Conservation (phyloP, 2,329 filamentous ascomycete species). For the Lachnum nothofagi region DNA sequence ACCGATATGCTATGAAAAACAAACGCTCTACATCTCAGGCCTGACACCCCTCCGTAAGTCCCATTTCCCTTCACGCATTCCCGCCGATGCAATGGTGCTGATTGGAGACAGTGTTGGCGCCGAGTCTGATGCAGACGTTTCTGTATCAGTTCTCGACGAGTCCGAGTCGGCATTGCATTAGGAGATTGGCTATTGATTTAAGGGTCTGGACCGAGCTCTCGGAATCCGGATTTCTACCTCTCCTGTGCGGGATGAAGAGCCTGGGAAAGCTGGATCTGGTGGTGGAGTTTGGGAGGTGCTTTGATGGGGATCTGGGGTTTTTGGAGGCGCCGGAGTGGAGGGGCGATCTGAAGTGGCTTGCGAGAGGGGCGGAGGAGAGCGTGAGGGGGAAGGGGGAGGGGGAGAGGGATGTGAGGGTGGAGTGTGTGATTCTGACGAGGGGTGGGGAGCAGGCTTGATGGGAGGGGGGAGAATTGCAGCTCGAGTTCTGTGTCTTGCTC, state of each 20-base stretch:
- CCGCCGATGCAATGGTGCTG: conserved; percentile 2
- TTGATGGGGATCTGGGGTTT: conserved; percentile 18
- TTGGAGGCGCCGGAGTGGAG: conserved; percentile 23
- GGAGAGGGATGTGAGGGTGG: conserved; percentile 11
- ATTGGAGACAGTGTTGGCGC: no score
- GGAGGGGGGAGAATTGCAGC: no score
- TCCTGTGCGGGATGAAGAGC: conserved; percentile 19
- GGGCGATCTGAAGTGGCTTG: conserved; percentile 23
- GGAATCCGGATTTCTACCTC: conserved; percentile 23
- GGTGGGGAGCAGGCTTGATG: conserved; percentile 22
- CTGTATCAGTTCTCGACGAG: conserved; percentile 24
- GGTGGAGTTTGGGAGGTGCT: conserved; percentile 26
- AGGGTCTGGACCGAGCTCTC: conserved; percentile 23
- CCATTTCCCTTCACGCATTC: conserved; percentile 10
- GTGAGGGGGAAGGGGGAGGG: conserved; percentile 1
- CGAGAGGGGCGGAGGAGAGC: conserved; percentile 16
- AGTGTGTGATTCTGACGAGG: conserved; percentile 26
- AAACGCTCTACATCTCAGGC: not conserved
- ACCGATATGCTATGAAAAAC: not conserved
- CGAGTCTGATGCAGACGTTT: conserved; percentile 11
- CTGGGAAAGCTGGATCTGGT: conserved; percentile 22
- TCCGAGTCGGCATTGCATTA: conserved; percentile 19
- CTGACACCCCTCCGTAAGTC: not conserved
- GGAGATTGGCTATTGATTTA: conserved; percentile 21
- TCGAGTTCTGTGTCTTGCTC: no score